phyloP scores from a whole-genome alignment of 2,329 filamentous ascomycete genomes.

The Apiospora kogelbergensis region DNA sequence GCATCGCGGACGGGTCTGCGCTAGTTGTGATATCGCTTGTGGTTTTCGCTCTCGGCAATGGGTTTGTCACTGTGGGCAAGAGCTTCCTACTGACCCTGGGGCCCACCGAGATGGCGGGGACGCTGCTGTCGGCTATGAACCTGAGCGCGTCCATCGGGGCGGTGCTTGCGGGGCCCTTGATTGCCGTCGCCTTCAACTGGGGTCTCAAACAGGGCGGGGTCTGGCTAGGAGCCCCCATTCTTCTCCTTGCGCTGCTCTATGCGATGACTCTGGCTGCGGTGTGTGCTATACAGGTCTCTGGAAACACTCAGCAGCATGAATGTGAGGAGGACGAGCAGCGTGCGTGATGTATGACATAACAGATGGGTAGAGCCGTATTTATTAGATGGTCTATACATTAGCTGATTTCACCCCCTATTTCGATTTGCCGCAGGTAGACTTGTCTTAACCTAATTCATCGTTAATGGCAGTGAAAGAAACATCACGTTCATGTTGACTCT shows the following conservation, averaged over 20 bases:
- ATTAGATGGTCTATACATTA: too few species aligned
- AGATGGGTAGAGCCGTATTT: too few species aligned
- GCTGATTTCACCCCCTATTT: too few species aligned
- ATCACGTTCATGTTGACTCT: too few species aligned
- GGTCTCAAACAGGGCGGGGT: neutral
- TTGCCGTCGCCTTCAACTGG: neutral
- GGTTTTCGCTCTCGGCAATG: neutral
- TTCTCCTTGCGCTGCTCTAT: neutral
- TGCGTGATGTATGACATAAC: too few species aligned
- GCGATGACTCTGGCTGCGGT: neutral
- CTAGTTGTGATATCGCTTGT: neutral
- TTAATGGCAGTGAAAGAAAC: too few species aligned
- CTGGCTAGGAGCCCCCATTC: neutral
- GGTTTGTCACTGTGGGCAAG: neutral
- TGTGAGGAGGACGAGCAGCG: neutral
- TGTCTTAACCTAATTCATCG: too few species aligned
- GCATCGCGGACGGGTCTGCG: neutral
- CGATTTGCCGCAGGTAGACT: too few species aligned
- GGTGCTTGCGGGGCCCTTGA: neutral
- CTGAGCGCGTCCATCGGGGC: neutral
- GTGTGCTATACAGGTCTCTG: neutral
- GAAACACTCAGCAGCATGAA: neutral
- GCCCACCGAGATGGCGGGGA: neutral
- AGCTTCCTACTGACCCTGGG: neutral
- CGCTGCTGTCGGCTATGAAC: neutral